Conservation (phyloP, 164 flowering plant species). For the Cinnamomum micranthum region DNA sequence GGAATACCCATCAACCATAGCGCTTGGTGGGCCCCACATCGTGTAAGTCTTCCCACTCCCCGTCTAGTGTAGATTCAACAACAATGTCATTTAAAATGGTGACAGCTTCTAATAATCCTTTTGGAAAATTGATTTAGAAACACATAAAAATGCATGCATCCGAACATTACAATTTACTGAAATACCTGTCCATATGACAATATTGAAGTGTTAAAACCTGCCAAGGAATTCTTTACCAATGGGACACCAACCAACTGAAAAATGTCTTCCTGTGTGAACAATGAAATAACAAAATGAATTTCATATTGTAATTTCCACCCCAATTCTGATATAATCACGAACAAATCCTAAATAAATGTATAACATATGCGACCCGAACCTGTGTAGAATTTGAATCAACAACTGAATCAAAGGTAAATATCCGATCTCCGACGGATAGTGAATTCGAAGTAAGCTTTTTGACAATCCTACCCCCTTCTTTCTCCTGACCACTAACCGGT, state of each 20-base stretch:
- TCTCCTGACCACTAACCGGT: conserved; percentile 41
- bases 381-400: conserved; percentile 68
- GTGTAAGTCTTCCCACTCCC: conserved; percentile 98
- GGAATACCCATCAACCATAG: conserved; percentile 71
- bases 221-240: conserved; percentile 67
- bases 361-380: conserved; percentile 32
- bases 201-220: conserved; percentile 79
- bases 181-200: conserved; percentile 89
- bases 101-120: neutral
- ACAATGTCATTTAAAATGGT: neutral
- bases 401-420: conserved; percentile 64
- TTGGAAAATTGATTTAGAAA: neutral
- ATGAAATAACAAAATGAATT: neutral
- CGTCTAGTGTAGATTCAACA: conserved; percentile 40
- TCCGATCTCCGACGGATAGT: conserved; percentile 56
- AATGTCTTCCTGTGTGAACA: conserved; percentile 74
- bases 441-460: conserved; percentile 54
- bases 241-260: conserved; percentile 78
- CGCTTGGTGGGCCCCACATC: conserved; percentile 97
- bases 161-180: neutral
- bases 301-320: too few relatives aligned
- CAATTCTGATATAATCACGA: neutral
- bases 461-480: conserved; percentile 32
- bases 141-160: neutral
- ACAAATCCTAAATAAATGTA: neutral